phyloP scores from a whole-genome alignment of 305 asterid species.

The Fraxinus sp. region DNA sequence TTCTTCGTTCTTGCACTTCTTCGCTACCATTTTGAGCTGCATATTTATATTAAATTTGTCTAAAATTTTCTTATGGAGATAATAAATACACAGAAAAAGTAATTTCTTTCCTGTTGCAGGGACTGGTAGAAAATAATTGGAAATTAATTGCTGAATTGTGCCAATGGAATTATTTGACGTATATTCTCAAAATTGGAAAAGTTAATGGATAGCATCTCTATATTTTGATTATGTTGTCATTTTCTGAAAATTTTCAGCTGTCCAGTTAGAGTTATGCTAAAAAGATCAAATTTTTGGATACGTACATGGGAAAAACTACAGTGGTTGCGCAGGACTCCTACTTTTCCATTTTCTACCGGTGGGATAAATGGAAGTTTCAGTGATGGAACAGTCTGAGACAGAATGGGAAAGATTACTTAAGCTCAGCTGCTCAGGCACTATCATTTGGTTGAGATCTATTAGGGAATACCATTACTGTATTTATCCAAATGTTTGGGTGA shows the following conservation, averaged over 20 bases:
- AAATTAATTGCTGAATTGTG: not conserved
- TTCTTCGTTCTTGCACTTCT: not conserved
- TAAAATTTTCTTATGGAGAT: not conserved
- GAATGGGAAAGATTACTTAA: constrained; percentile 8
- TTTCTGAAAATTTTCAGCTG: not conserved
- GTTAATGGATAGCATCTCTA: not conserved
- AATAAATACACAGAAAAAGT: not conserved
- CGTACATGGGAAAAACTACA: not conserved
- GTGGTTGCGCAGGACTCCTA: not conserved
- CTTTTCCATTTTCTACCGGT: not conserved
- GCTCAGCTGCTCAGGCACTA: not conserved
- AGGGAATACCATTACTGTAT: too few species aligned
- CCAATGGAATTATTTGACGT: not conserved
- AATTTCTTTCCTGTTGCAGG: not conserved
- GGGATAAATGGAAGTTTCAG: constrained; percentile 8
- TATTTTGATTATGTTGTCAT: not conserved
- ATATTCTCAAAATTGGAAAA: not conserved
- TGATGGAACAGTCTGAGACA: constrained; percentile 2
- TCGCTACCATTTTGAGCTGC: not conserved
- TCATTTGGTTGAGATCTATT: not conserved
- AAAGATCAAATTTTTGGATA: not conserved
- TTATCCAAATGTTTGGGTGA: not conserved
- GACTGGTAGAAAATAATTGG: not conserved
- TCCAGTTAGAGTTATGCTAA: not conserved
- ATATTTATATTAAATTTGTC: not conserved